These are phyloP conservation scores for Exobasidium rhododendri DNA, from an alignment of 1,284 basidiomycete genomes.

Conservation along the genomic window DNA sequence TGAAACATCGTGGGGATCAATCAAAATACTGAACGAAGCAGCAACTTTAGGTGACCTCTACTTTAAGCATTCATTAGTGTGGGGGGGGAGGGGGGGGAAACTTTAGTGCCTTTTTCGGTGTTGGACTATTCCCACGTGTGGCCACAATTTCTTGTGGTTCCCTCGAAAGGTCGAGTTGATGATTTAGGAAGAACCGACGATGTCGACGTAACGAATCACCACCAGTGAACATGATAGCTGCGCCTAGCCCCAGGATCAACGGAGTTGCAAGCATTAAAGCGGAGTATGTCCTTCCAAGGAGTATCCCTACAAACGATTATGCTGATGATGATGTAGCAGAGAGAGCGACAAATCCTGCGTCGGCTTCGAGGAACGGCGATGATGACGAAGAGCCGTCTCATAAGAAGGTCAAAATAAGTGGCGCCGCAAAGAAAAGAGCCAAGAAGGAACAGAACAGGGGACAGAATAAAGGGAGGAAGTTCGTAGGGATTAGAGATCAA, in stretches of 20 bases:
- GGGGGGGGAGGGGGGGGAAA: too few species aligned
- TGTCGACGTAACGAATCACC: too few species aligned
- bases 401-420: conserved; percentile 28
- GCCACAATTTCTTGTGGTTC: too few species aligned
- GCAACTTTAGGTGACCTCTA: too few species aligned
- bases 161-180: too few species aligned
- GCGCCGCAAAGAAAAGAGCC: conserved; percentile 21
- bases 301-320: background rate
- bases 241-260: background rate
- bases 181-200: too few species aligned
- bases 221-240: background rate
- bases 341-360: conserved; percentile 1
- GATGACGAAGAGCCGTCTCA: background rate
- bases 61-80: too few species aligned
- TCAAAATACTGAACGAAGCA: too few species aligned
- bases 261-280: conserved; percentile 2
- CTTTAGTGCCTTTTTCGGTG: too few species aligned
- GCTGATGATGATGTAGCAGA: conserved; percentile 10
- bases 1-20: too few species aligned
- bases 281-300: conserved; percentile 2
- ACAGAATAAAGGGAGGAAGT: conserved; percentile 37
- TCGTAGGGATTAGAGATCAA: conserved; percentile 16
- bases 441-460: conserved; percentile 23
- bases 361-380: background rate
- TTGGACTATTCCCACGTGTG: too few species aligned